Conservation (phyloP, 2,329 filamentous ascomycete genomes). For the Monosporascus sp. region DNA sequence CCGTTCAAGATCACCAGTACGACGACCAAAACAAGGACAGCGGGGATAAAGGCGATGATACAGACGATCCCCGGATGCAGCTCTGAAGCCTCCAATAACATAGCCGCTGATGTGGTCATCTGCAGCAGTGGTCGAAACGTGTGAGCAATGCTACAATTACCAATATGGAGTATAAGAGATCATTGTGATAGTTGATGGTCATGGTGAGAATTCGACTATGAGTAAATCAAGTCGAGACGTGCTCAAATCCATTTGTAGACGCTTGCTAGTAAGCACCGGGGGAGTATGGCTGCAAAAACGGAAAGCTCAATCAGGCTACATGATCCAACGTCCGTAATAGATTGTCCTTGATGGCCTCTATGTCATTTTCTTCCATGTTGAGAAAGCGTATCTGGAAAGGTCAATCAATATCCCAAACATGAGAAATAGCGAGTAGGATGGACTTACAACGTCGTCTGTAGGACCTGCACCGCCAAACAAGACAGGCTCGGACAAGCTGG, state of each 20-base stretch:
- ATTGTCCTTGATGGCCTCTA: constrained; percentile 54
- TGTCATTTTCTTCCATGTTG: constrained; percentile 54
- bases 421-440: neutral
- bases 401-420: constrained; percentile 8
- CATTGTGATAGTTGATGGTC: neutral
- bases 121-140: neutral
- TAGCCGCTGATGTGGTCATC: constrained; percentile 9
- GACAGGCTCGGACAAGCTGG: constrained; percentile 72
- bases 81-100: constrained; percentile 10
- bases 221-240: neutral
- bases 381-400: constrained; percentile 59
- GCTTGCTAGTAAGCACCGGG: constrained; percentile 2
- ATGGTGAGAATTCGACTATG: neutral
- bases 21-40: constrained; percentile 31
- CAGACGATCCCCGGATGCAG: constrained; percentile 17
- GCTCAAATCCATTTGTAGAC: constrained; percentile 2
- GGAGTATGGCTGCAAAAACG: constrained; percentile 1
- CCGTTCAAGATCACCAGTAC: constrained; percentile 22
- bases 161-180: neutral
- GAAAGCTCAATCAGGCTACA: constrained; percentile 15
- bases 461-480: constrained; percentile 63
- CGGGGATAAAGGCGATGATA: constrained; percentile 24
- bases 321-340: constrained; percentile 46
- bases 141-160: neutral
- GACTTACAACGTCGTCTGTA: constrained; percentile 67